Evolutionary conservation across 2,329 filamentous ascomycete genomes (phyloP), one percentile per base, ranked within the genome.

Genomic region (Sporothrix luriei): DNA sequence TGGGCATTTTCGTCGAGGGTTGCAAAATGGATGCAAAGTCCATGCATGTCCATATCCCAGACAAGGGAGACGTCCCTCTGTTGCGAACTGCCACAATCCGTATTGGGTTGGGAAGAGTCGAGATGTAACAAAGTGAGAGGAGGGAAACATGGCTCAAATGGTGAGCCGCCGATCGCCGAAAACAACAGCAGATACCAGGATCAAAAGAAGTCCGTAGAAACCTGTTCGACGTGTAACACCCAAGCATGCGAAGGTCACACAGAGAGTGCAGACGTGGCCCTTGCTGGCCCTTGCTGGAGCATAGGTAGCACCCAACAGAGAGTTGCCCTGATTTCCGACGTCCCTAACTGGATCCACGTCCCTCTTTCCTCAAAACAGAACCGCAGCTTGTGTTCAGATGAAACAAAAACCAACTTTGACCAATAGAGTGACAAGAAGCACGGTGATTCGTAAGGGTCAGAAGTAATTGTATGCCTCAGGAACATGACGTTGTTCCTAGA

Each of bases 381-480:
- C 55, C 16, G 29, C 19, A 5, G 29, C 19, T n/a, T 14, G 16
- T 43, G 14, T 5, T n/a, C 57, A 10, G 5, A 26, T 14, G 24
- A 10, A 13, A 33, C 40, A n/a, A 49, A 48, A 29, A 33, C 3
- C 29, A 64, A 29, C 61, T 43, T 64, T 33, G 43, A 43, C 61
- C 40, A n/a, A 33, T n/a, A 49, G 16, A 19, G 6, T 38, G 2
- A 33, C n/a, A 24, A 61, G 21, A 43, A 26, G 21, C 13, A n/a
- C n/a, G 57, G 21, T 9, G 4, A 38, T 10, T 26, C 38, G 57
- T 46, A 26, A 11, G 14, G 13, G 19, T 16, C 38, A 62, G 38
- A 21, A 62, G 21, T 21, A 43, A 13, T 62, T 43, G 57, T 38
- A 24, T 46, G 57, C 62, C 62, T 38, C 24, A 38, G 46, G 29